Base-by-base conservation (phyloP, 108 stramenopile species). In the Pseudonitzschia delicatissima region DNA sequence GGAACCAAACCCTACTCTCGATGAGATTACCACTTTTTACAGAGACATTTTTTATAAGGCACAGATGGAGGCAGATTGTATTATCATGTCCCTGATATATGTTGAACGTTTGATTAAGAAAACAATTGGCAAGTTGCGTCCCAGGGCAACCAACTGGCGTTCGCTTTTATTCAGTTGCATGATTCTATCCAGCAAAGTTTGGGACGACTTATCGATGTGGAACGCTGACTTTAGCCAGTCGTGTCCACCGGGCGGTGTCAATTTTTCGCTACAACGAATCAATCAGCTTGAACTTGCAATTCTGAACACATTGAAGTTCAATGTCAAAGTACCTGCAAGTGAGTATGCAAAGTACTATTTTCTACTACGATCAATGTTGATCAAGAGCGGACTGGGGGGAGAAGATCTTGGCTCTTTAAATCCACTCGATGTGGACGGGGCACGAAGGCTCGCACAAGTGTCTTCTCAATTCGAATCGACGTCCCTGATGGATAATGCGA, bases 301-400 rank as follows among this genome's bases (percentile, higher is more conserved):
- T 25, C 70, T 96, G 28, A 76, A 73, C 45, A 67, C 76, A 13
- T 63, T 91, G 21, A 69, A 91, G 35, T 98, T 90, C 75, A 81
- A 92, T 70, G 96, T 96, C 40, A 92, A 85, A 73, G 96, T 98
- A 5, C 65, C 77, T 11, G 93, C 96, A 13, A 77, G 79, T 48
- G 96, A 97, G 69, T 98, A 97, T 66, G 96, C 96, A 45, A 97
- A 98, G 74, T 98, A 98, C 68, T 97, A 98, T 76, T 98, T 97
- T 64, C 84, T 96, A 67, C 80, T 98, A 40, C 82, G 94, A 15
- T 76, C 79, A 18, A 91, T 96, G 91, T 67, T 91, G 12, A 80
- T 88, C 40, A 73, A 84, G 21, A 87, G 88, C 76, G 92, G 92
- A 2, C 66, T 84, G 1, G 76, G 69, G 11, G 84, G 82, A 34